phyloP scores from a whole-genome alignment of 1,284 basidiomycete genomes.

The Termitomyces sp. region DNA sequence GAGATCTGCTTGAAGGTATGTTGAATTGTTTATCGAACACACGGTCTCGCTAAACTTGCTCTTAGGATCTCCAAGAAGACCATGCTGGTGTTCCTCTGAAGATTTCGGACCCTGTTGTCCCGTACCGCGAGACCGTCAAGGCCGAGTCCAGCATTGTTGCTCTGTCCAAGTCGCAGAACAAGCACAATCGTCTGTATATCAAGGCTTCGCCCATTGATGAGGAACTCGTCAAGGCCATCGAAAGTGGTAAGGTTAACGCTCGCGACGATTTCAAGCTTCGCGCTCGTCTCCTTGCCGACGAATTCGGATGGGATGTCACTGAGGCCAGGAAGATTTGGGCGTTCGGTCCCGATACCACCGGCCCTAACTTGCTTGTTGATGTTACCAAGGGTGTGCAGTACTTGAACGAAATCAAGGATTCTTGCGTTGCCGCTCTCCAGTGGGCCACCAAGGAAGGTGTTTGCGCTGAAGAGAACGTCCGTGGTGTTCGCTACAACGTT shows the following conservation, averaged over 20 bases:
- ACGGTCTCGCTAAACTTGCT: slow-evolving; percentile 1
- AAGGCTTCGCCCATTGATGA: slow-evolving; percentile 93
- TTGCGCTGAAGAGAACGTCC: slow-evolving; percentile 96
- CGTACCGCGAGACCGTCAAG: slow-evolving; percentile 97
- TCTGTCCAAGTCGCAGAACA: slow-evolving; percentile 99
- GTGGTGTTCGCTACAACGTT: slow-evolving; percentile 95
- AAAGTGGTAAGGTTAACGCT: slow-evolving; percentile 79
- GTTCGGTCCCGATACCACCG: slow-evolving; percentile 98
- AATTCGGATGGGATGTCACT: slow-evolving; percentile 98
- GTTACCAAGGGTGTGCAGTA: slow-evolving; percentile 99
- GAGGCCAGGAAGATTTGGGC: slow-evolving; percentile 99
- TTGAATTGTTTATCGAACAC: slow-evolving; percentile 1
- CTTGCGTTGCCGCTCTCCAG: slow-evolving; percentile 98
- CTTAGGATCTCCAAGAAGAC: slow-evolving; percentile 94
- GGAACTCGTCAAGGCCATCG: slow-evolving; percentile 92
- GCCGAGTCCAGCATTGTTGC: slow-evolving; percentile 94
- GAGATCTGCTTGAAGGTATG: slow-evolving; percentile 97
- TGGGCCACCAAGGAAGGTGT: slow-evolving; percentile 99
- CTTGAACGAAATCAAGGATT: slow-evolving; percentile 99
- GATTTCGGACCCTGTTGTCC: slow-evolving; percentile 98
- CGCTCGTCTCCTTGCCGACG: slow-evolving; percentile 94
- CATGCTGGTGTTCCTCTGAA: slow-evolving; percentile 99
- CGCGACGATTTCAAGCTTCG: slow-evolving; percentile 98
- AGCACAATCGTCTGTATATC: slow-evolving; percentile 98
- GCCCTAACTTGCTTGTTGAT: slow-evolving; percentile 96